phyloP scores from a whole-genome alignment of 75 land plant genomes.

The Chamaecyparis obtusa region DNA sequence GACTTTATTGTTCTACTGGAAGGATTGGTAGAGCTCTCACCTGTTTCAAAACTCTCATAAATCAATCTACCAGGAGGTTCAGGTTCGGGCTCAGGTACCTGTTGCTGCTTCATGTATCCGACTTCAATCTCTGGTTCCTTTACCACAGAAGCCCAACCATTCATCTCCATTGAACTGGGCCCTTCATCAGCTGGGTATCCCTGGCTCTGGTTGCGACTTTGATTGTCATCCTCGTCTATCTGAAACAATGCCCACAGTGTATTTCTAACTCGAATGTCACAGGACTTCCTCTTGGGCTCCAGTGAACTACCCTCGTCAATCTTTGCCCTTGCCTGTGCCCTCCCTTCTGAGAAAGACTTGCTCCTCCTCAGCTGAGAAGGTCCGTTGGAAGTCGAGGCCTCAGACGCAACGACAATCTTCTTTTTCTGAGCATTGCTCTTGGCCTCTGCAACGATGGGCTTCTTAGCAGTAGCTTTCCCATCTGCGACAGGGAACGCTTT shows the following conservation, averaged over 20 bases:
- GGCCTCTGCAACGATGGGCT: constrained; percentile 14
- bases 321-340: constrained; percentile 22
- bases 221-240: constrained; percentile 33
- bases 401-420: constrained; percentile 1
- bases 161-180: constrained; percentile 1
- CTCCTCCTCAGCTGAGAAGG: constrained; percentile 58
- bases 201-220: background rate
- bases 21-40: constrained; percentile 7
- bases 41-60: constrained; percentile 12
- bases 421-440: background rate
- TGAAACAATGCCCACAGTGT: constrained; percentile 51
- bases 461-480: constrained; percentile 15
- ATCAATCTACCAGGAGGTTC: background rate
- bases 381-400: constrained; percentile 17
- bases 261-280: constrained; percentile 59
- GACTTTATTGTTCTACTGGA: constrained; percentile 44
- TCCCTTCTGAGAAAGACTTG: constrained; percentile 55
- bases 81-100: background rate
- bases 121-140: constrained; percentile 8
- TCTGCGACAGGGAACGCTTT: constrained; percentile 19
- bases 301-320: constrained; percentile 26
- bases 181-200: background rate
- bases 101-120: background rate
- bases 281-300: constrained; percentile 70
- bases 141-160: background rate